Conservation (phyloP, 495 filamentous ascomycete genomes). For the Paragyromitra xinjiangensis region DNA sequence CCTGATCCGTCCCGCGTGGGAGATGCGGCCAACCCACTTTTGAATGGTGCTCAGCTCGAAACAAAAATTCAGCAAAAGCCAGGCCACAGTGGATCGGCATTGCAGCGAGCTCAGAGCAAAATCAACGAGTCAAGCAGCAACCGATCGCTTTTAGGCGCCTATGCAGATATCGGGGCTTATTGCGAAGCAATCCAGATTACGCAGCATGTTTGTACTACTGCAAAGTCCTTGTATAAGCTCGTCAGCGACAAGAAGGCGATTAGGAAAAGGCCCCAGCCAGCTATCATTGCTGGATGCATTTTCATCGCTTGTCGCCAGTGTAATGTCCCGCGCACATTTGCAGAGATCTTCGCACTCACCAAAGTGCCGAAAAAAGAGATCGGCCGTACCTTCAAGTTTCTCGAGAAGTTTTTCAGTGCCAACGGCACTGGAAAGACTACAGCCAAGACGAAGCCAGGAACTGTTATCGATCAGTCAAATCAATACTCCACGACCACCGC, state of each 20-base stretch:
- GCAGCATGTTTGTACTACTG: constrained; percentile 76
- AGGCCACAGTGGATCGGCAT: constrained; percentile 74
- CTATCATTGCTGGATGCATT: constrained; percentile 90
- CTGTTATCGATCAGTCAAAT: constrained; percentile 57
- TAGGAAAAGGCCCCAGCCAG: constrained; percentile 89
- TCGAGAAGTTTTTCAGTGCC: constrained; percentile 80
- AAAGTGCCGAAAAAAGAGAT: constrained; percentile 95
- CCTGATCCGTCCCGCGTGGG: constrained; percentile 97
- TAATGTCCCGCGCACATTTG: constrained; percentile 82
- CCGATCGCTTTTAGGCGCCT: constrained; percentile 76
- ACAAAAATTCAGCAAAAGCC: constrained; percentile 77
- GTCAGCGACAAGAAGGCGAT: constrained; percentile 89
- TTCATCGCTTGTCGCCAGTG: constrained; percentile 94
- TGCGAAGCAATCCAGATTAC: constrained; percentile 84
- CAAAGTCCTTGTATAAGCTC: constrained; percentile 90
- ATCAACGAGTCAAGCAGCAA: constrained; percentile 74
- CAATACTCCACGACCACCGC: constrained; percentile 74
- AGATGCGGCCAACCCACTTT: constrained; percentile 80
- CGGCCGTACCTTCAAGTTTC: constrained; percentile 85
- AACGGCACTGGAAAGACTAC: constrained; percentile 64
- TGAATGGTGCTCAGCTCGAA: constrained; percentile 90
- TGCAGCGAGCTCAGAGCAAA: constrained; percentile 85
- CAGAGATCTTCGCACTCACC: constrained; percentile 87
- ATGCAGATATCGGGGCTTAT: constrained; percentile 84
- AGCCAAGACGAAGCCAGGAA: constrained; percentile 36